Conservation (phyloP, 140 eudicot species). For the Anethum foeniculum region DNA sequence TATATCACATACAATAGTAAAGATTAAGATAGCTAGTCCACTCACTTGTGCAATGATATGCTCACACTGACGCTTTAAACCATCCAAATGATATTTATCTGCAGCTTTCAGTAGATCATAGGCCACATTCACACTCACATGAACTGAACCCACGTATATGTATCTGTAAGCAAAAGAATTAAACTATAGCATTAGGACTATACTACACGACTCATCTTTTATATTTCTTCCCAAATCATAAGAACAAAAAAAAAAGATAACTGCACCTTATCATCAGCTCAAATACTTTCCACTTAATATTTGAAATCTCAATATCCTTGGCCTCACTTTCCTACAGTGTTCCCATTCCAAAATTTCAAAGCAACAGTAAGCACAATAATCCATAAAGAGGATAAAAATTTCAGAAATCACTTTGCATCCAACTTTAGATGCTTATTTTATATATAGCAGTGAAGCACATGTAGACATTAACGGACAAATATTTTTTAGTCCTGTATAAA, state of each 20-base stretch:
- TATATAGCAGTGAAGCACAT: not conserved
- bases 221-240: not conserved
- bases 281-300: slow-evolving; percentile 86
- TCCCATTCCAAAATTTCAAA: not conserved
- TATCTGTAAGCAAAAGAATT: slow-evolving; percentile 37
- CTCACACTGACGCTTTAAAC: slow-evolving; percentile 90
- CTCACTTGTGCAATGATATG: slow-evolving; percentile 77
- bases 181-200: not conserved
- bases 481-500: no score
- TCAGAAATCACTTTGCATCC: not conserved
- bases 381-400: not conserved
- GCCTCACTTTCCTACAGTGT: slow-evolving; percentile 76
- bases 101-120: slow-evolving; percentile 88
- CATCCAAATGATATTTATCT: slow-evolving; percentile 78
- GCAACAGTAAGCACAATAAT: not conserved
- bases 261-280: slow-evolving; percentile 92
- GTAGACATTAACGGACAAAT: no score
- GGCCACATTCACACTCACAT: slow-evolving; percentile 65
- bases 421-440: not conserved
- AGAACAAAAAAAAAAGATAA: no score
- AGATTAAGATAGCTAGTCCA: not conserved
- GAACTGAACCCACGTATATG: slow-evolving; percentile 81
- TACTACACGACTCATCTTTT: not conserved
- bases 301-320: slow-evolving; percentile 73
- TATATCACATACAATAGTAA: not conserved